These are phyloP conservation scores for Zalerion maritima DNA, from an alignment of 495 filamentous ascomycete species.

Conservation along the genomic window DNA sequence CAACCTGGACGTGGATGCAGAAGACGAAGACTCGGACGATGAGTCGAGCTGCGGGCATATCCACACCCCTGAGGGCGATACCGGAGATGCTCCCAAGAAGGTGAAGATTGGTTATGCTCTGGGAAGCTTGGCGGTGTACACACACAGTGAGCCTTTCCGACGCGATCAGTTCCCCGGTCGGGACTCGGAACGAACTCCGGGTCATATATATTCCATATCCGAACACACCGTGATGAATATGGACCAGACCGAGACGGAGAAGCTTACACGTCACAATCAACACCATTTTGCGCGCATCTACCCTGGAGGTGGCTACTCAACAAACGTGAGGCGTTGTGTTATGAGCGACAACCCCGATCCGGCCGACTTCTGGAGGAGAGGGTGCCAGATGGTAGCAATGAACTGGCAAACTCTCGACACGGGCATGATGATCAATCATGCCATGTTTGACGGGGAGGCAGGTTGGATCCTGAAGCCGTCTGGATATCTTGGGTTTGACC, in stretches of 20 bases:
- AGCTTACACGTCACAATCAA: slow-evolving; percentile 68
- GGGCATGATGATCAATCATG: slow-evolving; percentile 90
- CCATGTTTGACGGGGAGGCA: slow-evolving; percentile 70
- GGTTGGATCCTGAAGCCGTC: slow-evolving; percentile 82
- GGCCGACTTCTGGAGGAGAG: slow-evolving; percentile 67
- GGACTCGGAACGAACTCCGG: slow-evolving; percentile 47
- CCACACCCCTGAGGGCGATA: slow-evolving; percentile 12
- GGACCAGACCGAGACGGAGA: slow-evolving; percentile 56
- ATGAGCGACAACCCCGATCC: slow-evolving; percentile 80
- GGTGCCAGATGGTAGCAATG: slow-evolving; percentile 83
- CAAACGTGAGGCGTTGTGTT: too few species aligned
- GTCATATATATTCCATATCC: slow-evolving; percentile 75
- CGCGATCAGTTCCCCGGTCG: slow-evolving; percentile 36
- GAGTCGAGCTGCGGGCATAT: slow-evolving; percentile 16
- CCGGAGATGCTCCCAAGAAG: slow-evolving; percentile 13
- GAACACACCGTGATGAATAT: slow-evolving; percentile 58
- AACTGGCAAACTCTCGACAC: slow-evolving; percentile 88
- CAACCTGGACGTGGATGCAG: slow-evolving; percentile 10
- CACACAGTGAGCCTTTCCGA: slow-evolving; percentile 65
- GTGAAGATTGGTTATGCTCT: slow-evolving; percentile 57
- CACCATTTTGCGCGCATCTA: slow-evolving; percentile 81
- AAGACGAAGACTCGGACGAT: slow-evolving; percentile 15
- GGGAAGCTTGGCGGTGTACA: slow-evolving; percentile 67
- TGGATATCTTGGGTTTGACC: slow-evolving; percentile 24
- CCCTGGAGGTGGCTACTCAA: slow-evolving; percentile 62